Evolutionary conservation across 306 rosid genomes (phyloP), one percentile per base, ranked within the genome.

Genomic region (Lathyrus oleraceus): DNA sequence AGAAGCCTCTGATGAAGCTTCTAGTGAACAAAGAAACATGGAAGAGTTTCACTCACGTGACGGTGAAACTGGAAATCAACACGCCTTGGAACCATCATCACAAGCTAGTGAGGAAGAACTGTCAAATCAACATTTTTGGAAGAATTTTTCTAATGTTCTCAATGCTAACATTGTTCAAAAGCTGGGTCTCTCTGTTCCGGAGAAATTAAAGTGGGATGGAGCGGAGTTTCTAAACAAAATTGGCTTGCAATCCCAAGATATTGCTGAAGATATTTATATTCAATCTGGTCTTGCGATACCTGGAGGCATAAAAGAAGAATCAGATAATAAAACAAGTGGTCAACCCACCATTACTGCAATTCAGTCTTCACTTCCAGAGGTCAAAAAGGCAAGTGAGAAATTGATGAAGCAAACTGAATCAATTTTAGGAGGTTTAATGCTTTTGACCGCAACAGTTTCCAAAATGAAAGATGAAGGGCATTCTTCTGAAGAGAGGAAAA

Each of bases 281-380:
- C 85, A 88, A 84, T 88, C 97, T 3, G 98, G 98, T 75, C 97
- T 93, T 81, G 98, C 97, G 73, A 69, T 83, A 30, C 86, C 96
- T 54, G 88, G 75, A 74, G 80, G 79, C 45, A 32, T 67, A 36
- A n/a, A n/a, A n/a, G 88, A 78, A 67, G 82, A 21, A 57, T 76
- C 70, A 45, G 51, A 54, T 4, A 78, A 79, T 64, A 81, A 73
- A 84, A 71, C 69, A 64, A 85, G 67, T 58, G 74, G 45, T 69
- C 78, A 78, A 14, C 65, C 81, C 78, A 71, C 80, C 79, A 72
- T 72, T 76, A 76, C 81, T 71, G 81, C 72, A 64, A 72, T 85
- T 64, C 83, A 83, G 61, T 74, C 92, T 85, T 82, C 98, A 65
- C 47, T 90, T 62, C 96, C 97, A 44, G 94, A 90, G 82, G 86